These are phyloP conservation scores for Tremella fuciformis DNA, from an alignment of 768 basidiomycete genomes.

Conservation along the genomic window DNA sequence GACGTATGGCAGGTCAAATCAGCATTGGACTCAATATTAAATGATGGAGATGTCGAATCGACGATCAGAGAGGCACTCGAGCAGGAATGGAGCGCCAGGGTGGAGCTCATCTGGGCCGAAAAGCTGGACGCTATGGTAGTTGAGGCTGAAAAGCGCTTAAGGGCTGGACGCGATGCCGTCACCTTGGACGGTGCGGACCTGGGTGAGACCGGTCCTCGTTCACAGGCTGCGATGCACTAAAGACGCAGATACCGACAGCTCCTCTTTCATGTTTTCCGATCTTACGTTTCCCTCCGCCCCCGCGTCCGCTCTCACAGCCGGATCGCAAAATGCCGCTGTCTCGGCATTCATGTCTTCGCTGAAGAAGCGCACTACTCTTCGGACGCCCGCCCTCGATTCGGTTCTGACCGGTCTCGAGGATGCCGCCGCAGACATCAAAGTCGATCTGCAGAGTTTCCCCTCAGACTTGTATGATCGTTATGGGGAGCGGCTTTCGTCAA, in stretches of 20 bases:
- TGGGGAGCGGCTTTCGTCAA: neutral
- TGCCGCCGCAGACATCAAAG: conserved; percentile 22
- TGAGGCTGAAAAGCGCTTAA: conserved; percentile 12
- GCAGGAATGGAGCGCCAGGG: conserved; percentile 28
- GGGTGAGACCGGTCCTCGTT: conserved; percentile 11
- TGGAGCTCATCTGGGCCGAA: conserved; percentile 30
- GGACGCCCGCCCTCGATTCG: conserved; percentile 36
- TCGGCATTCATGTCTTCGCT: conserved; percentile 23
- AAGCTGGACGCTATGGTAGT: conserved; percentile 24
- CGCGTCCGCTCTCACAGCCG: conserved; percentile 15
- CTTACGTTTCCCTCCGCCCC: conserved; percentile 34
- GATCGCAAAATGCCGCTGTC: conserved; percentile 24
- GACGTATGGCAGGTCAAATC: conserved; percentile 36
- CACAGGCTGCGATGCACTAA: neutral
- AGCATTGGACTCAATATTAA: conserved; percentile 9
- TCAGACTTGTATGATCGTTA: conserved; percentile 18
- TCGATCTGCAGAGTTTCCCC: conserved; percentile 28
- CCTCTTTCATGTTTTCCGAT: conserved; percentile 32
- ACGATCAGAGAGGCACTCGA: conserved; percentile 28
- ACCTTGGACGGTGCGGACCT: conserved; percentile 8
- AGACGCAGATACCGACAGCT: conserved; percentile 7
- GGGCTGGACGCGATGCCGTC: conserved; percentile 9
- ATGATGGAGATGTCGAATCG: conserved; percentile 17
- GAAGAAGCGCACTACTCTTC: conserved; percentile 17
- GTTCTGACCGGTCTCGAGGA: conserved; percentile 26